phyloP scores from a whole-genome alignment of 2,329 filamentous ascomycete species.

The Fusarium sulawesiense region DNA sequence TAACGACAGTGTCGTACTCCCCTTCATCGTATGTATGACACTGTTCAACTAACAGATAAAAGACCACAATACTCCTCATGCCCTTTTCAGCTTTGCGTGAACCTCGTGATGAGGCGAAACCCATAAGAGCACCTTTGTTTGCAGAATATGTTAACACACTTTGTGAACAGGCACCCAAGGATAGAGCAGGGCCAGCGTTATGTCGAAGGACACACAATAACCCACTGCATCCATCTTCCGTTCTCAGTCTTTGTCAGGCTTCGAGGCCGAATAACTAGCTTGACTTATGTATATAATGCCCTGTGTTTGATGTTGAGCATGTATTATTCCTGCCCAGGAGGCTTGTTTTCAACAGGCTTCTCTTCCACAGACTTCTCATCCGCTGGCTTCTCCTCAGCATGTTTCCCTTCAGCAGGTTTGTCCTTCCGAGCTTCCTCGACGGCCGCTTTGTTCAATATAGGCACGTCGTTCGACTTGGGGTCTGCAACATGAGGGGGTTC shows the following conservation, averaged over 20 bases:
- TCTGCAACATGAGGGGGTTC: constrained; percentile 56
- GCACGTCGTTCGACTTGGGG: constrained; percentile 34
- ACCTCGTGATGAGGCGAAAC: constrained; percentile 4
- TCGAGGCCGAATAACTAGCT: constrained; percentile 13
- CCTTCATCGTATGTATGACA: constrained; percentile 11
- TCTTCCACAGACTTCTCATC: constrained; percentile 31
- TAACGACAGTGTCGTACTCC: constrained; percentile 3
- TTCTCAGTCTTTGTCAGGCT: constrained; percentile 7
- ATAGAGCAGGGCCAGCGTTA: not conserved
- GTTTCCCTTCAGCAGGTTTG: constrained; percentile 25
- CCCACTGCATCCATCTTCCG: constrained; percentile 3
- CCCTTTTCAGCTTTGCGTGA: constrained; percentile 2
- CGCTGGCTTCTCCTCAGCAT: constrained; percentile 26
- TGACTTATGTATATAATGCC: constrained; percentile 10
- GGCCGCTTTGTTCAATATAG: constrained; percentile 33
- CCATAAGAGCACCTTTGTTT: constrained; percentile 5
- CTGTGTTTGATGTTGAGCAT: constrained; percentile 11
- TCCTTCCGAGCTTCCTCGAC: constrained; percentile 35
- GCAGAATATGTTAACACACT: constrained; percentile 8
- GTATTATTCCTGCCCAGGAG: constrained; percentile 12
- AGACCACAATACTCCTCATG: not conserved
- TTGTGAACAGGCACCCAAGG: not conserved
- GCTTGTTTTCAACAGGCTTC: constrained; percentile 21
- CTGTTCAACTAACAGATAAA: constrained; percentile 2
- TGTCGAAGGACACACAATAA: constrained; percentile 1